Conservation (phyloP, 148 eudicot genomes). For the Fagopyrum tataricum region DNA sequence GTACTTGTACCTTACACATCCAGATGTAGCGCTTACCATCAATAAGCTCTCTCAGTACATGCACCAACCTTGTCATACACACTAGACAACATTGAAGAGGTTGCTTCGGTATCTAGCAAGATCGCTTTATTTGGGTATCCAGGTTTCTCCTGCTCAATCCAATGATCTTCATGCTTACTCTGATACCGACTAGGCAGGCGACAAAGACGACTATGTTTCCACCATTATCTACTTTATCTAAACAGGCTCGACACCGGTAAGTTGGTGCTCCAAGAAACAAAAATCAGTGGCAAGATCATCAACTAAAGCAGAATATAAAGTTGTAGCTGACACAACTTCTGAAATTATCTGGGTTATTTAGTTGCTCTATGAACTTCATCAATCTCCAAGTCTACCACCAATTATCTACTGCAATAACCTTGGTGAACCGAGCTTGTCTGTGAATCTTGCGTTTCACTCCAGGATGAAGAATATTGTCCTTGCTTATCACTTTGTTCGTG, state of each 20-base stretch:
- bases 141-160: neutral
- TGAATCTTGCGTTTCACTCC: neutral
- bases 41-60: neutral
- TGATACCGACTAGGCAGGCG: neutral
- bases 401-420: neutral
- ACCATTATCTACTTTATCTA: neutral
- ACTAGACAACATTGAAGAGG: neutral
- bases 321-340: neutral
- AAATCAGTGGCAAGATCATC: neutral
- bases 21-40: neutral
- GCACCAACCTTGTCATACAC: neutral
- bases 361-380: neutral
- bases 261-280: neutral
- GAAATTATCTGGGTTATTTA: neutral
- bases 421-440: neutral
- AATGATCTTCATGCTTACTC: neutral
- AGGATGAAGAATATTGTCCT: neutral
- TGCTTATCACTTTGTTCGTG: neutral
- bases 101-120: neutral
- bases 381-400: neutral
- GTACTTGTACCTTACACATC: neutral
- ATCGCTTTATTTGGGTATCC: neutral
- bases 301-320: neutral
- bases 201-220: neutral
- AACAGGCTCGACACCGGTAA: neutral